A percentile compares a stretch with the other conserved stretches of the same genome.
Conservation (phyloP, 345 rosid genomes). For the Camelina neglecta region DNA sequence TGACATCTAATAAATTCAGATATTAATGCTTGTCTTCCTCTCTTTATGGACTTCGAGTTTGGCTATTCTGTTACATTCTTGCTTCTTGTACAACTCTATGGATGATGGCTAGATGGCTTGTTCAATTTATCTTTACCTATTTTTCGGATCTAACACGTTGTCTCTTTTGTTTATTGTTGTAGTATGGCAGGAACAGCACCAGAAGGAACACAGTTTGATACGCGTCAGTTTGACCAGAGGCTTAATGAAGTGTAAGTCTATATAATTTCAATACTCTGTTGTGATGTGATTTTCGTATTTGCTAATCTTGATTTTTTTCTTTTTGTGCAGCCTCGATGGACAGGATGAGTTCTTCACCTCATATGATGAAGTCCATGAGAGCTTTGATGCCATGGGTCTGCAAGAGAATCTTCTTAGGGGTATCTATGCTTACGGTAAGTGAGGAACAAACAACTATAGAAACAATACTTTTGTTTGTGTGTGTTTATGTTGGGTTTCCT, state of each 20-base stretch:
- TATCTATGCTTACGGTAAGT: conserved; percentile 55
- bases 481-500: not conserved
- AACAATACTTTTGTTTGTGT: not conserved
- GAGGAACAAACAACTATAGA: not conserved
- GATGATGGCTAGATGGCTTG: too few relatives aligned
- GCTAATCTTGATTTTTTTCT: conserved; percentile 1
- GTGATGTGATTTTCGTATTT: not conserved
- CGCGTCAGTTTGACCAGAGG: conserved; percentile 49
- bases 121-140: not conserved
- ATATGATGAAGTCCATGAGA: conserved; percentile 54
- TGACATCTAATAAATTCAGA: conserved; percentile 30
- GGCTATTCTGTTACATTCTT: conserved; percentile 43
- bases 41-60: conserved; percentile 34
- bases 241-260: conserved; percentile 51
- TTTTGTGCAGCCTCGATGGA: conserved; percentile 45
- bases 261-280: not conserved
- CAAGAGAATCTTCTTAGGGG: conserved; percentile 58
- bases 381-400: conserved; percentile 58
- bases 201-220: conserved; percentile 54
- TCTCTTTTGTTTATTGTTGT: conserved; percentile 9
- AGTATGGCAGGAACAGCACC: conserved; percentile 55
- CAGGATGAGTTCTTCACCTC: conserved; percentile 51
- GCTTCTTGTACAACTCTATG: not conserved
- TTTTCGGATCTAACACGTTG: not conserved
- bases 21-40: conserved; percentile 46